Conservation (phyloP, 1,284 basidiomycete genomes). For the Ganoderma lucidum region DNA sequence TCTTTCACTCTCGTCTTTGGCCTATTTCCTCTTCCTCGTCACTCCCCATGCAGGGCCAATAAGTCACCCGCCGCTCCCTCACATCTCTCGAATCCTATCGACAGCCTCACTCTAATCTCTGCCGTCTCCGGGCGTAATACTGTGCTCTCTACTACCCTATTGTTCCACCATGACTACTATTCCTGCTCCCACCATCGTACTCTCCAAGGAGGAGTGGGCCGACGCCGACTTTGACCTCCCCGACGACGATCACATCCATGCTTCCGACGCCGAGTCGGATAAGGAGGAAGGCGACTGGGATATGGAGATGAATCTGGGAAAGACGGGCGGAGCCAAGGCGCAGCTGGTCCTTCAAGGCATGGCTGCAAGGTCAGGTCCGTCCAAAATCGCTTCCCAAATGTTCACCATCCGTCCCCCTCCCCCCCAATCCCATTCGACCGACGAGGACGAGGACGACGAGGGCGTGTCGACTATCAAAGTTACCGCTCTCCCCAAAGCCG, state of each 20-base stretch:
- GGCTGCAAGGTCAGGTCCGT: conserved; percentile 40
- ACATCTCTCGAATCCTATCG: conserved; percentile 30
- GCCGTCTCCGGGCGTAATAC: conserved; percentile 33
- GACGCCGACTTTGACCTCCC: conserved; percentile 86
- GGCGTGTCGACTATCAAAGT: conserved; percentile 83
- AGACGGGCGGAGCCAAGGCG: conserved; percentile 62
- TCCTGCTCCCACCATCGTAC: conserved; percentile 61
- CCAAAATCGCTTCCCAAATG: conserved; percentile 47
- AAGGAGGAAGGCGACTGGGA: conserved; percentile 82
- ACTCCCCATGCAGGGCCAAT: conserved; percentile 36
- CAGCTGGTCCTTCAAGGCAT: conserved; percentile 48
- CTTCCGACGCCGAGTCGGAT: conserved; percentile 61
- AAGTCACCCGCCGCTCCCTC: conserved; percentile 33
- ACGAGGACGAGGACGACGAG: conserved; percentile 73
- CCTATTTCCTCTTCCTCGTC: conserved; percentile 9
- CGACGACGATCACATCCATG: conserved; percentile 71
- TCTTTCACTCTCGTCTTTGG: conserved; percentile 26
- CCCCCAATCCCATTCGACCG: conserved; percentile 54
- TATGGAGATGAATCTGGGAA: conserved; percentile 71
- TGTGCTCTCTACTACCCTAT: conserved; percentile 29
- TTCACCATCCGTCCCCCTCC: conserved; percentile 73
- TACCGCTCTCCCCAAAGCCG: conserved; percentile 56
- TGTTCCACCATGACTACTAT: conserved; percentile 58
- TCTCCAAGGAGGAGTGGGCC: conserved; percentile 77
- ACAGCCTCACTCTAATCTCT: conserved; percentile 34